These are phyloP conservation scores for Penicillium psychrofluorescens DNA, from an alignment of 495 filamentous ascomycete species.

Conservation along the genomic window DNA sequence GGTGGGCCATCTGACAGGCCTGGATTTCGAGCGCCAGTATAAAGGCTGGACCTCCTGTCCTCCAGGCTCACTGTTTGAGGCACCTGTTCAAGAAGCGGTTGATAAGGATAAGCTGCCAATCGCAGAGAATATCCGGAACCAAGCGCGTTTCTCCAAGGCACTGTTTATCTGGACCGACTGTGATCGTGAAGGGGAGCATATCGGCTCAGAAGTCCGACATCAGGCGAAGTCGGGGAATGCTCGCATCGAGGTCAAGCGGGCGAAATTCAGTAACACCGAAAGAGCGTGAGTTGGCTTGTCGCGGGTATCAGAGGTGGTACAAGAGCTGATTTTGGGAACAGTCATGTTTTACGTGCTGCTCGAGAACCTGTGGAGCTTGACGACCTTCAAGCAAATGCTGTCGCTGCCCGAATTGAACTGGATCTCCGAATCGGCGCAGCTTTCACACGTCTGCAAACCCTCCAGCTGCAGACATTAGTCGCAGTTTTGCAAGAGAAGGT, in stretches of 20 bases:
- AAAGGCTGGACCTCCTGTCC: slow-evolving; percentile 74
- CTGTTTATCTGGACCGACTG: slow-evolving; percentile 99
- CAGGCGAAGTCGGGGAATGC: slow-evolving; percentile 69
- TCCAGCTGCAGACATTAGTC: slow-evolving; percentile 61
- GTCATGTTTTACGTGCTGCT: slow-evolving; percentile 80
- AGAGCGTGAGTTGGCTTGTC: slow-evolving; percentile 55
- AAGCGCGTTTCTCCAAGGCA: slow-evolving; percentile 60
- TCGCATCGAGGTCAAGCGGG: slow-evolving; percentile 71
- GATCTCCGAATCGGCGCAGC: slow-evolving; percentile 86
- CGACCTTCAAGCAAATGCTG: slow-evolving; percentile 79
- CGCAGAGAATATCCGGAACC: slow-evolving; percentile 72
- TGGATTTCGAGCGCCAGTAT: slow-evolving; percentile 64
- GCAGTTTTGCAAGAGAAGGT: slow-evolving; percentile 52
- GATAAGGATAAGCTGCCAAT: slow-evolving; percentile 73
- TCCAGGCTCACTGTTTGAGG: slow-evolving; percentile 75
- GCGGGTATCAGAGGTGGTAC: too few relatives aligned
- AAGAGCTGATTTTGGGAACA: slow-evolving; percentile 3
- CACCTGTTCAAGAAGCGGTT: slow-evolving; percentile 59
- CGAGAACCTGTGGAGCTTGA: slow-evolving; percentile 70
- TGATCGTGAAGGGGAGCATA: slow-evolving; percentile 95
- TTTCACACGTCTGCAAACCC: slow-evolving; percentile 84
- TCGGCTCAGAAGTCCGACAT: slow-evolving; percentile 84
- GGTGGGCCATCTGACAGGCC: slow-evolving; percentile 68
- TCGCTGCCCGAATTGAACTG: slow-evolving; percentile 83
- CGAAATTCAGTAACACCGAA: slow-evolving; percentile 93